phyloP scores from a whole-genome alignment of 345 rosid genomes.

The Viola odorata region DNA sequence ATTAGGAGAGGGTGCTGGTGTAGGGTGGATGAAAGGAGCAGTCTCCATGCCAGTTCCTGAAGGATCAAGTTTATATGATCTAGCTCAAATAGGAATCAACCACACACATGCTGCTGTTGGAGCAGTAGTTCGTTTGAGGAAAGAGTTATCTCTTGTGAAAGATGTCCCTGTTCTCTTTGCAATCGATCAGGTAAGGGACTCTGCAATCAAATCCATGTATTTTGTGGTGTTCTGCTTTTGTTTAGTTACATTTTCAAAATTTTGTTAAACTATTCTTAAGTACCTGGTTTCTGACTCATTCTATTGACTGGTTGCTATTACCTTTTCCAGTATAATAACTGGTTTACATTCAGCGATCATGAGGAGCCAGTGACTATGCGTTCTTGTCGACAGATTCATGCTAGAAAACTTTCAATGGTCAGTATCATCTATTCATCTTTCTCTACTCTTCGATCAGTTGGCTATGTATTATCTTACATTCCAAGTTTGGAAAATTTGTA shows the following conservation, averaged over 20 bases:
- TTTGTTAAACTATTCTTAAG: background rate
- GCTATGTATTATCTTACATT: background rate
- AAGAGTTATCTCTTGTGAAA: slow-evolving; percentile 82
- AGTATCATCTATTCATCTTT: slow-evolving; percentile 13
- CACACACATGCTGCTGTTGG: slow-evolving; percentile 85
- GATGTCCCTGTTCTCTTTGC: slow-evolving; percentile 87
- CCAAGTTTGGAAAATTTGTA: background rate
- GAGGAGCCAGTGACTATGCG: slow-evolving; percentile 76
- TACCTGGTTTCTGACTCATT: slow-evolving; percentile 2
- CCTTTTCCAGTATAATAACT: slow-evolving; percentile 67
- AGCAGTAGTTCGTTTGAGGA: slow-evolving; percentile 72
- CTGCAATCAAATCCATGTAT: background rate
- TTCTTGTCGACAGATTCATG: slow-evolving; percentile 72
- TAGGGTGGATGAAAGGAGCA: slow-evolving; percentile 78
- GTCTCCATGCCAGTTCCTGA: slow-evolving; percentile 57
- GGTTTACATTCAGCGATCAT: slow-evolving; percentile 96
- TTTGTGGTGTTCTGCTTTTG: background rate
- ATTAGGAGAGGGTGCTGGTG: slow-evolving; percentile 90
- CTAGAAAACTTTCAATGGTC: slow-evolving; percentile 87
- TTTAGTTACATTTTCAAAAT: background rate
- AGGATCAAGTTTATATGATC: slow-evolving; percentile 67
- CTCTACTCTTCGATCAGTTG: background rate
- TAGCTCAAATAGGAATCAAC: slow-evolving; percentile 69
- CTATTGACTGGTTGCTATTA: slow-evolving; percentile 19
- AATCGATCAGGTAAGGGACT: slow-evolving; percentile 77